Evolutionary conservation across 2,329 filamentous ascomycete species (phyloP).

Genomic region (Akanthomyces muscarius): DNA sequence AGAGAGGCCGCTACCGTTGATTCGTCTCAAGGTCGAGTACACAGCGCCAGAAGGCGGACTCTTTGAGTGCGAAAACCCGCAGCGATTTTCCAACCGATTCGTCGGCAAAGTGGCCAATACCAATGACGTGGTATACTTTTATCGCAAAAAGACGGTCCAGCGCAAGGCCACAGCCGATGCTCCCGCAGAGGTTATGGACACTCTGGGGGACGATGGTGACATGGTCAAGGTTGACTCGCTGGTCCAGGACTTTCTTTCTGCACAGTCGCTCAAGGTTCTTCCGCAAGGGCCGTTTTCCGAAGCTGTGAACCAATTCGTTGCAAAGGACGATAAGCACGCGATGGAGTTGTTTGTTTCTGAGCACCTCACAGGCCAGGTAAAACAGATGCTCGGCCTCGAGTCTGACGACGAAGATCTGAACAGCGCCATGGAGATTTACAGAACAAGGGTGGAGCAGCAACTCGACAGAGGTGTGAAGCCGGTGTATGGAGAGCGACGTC

Average conservation of each 20-base stretch:
- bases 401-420: constrained; percentile 64
- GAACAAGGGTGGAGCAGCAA: constrained; percentile 64
- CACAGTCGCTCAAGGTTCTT: constrained; percentile 86
- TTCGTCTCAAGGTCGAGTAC: constrained; percentile 88
- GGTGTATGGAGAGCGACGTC: constrained; percentile 32
- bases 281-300: constrained; percentile 91
- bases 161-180: constrained; percentile 41
- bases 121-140: constrained; percentile 89
- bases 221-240: constrained; percentile 83
- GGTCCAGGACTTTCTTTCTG: constrained; percentile 80
- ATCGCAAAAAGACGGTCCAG: constrained; percentile 74
- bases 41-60: constrained; percentile 77
- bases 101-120: constrained; percentile 86
- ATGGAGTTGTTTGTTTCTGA: constrained; percentile 79
- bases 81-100: constrained; percentile 92
- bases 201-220: constrained; percentile 50
- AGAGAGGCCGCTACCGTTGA: constrained; percentile 70
- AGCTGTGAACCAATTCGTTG: constrained; percentile 86
- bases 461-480: constrained; percentile 61
- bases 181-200: constrained; percentile 60
- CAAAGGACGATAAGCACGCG: constrained; percentile 91
- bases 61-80: constrained; percentile 91
- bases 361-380: constrained; percentile 65
- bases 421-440: constrained; percentile 68
- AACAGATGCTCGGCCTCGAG: constrained; percentile 63